phyloP scores from a whole-genome alignment of 78 protist species.

The Cyanophora paradoxa region DNA sequence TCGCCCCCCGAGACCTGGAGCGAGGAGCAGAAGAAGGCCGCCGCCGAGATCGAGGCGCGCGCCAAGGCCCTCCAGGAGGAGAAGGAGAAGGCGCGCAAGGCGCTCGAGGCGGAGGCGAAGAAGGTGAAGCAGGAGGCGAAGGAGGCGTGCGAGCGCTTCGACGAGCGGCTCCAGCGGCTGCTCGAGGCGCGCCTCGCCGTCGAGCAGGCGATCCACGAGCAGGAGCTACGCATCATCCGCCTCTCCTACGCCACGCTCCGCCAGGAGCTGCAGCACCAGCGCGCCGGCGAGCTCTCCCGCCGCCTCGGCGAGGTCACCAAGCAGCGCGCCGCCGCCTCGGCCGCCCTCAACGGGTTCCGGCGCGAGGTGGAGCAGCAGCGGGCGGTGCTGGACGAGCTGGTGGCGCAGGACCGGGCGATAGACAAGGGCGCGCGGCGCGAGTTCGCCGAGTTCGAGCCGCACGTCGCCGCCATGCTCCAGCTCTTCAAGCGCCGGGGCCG shows the following conservation, averaged over 20 bases:
- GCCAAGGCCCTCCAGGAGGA: slow-evolving; percentile 3
- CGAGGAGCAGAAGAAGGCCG: slow-evolving; percentile 9
- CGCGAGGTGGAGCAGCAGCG: neutral
- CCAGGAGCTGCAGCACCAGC: neutral
- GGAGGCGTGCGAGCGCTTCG: slow-evolving; percentile 8
- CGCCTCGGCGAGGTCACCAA: neutral
- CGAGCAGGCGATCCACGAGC: slow-evolving; percentile 15
- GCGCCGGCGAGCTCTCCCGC: neutral
- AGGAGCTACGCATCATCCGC: slow-evolving; percentile 17
- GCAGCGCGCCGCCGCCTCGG: neutral
- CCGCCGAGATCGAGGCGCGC: neutral
- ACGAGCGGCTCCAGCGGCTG: slow-evolving; percentile 4
- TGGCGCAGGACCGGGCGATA: neutral
- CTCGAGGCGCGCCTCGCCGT: neutral
- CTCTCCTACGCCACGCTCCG: neutral
- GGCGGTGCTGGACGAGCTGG: neutral
- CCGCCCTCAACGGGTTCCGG: no score
- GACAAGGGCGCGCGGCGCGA: no score
- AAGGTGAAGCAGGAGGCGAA: slow-evolving; percentile 13
- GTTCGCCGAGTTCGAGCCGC: no score
- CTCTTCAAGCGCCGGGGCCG: no score
- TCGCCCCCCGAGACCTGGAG: neutral
- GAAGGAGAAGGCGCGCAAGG: neutral
- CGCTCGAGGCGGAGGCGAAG: slow-evolving; percentile 22
- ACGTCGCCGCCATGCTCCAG: no score